phyloP scores from a whole-genome alignment of 768 basidiomycete genomes.

The Tulasnella sp. region DNA sequence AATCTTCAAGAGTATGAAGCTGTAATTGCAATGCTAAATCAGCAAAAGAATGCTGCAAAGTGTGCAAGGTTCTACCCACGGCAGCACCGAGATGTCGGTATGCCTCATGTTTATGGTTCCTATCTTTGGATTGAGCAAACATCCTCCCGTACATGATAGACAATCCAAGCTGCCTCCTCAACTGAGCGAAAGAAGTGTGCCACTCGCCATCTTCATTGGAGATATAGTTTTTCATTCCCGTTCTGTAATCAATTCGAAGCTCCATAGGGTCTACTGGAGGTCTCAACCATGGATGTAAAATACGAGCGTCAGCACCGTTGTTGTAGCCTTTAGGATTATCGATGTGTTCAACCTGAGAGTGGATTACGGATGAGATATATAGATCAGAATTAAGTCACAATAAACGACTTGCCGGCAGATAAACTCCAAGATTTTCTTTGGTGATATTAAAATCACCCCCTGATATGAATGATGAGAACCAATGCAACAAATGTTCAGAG shows the following conservation, averaged over 20 bases:
- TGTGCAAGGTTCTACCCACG: neutral
- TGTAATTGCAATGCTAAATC: neutral
- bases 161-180: conserved; percentile 57
- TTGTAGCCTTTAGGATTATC: conserved; percentile 88
- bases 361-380: neutral
- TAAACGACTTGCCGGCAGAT: neutral
- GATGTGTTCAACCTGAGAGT: conserved; percentile 48
- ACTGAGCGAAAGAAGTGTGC: conserved; percentile 74
- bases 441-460: too few relatives aligned
- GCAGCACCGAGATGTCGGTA: conserved; percentile 66
- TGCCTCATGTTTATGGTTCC: conserved; percentile 60
- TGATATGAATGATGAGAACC: too few relatives aligned
- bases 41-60: neutral
- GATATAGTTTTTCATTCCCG: conserved; percentile 93
- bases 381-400: too few relatives aligned
- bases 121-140: conserved; percentile 41
- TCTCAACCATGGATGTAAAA: conserved; percentile 61
- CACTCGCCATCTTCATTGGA: conserved; percentile 67
- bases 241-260: conserved; percentile 66
- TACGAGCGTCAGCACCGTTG: conserved; percentile 62
- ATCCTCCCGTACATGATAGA: conserved; percentile 68
- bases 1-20: conserved; percentile 6
- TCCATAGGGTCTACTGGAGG: conserved; percentile 75
- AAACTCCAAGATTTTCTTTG: conserved; percentile 6
- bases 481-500: too few relatives aligned